A percentile compares a stretch with the other conserved stretches of the same genome.
Evolutionary conservation across 139 green algal species (phyloP).

Genomic region (Chlamydomonas sp.): DNA sequence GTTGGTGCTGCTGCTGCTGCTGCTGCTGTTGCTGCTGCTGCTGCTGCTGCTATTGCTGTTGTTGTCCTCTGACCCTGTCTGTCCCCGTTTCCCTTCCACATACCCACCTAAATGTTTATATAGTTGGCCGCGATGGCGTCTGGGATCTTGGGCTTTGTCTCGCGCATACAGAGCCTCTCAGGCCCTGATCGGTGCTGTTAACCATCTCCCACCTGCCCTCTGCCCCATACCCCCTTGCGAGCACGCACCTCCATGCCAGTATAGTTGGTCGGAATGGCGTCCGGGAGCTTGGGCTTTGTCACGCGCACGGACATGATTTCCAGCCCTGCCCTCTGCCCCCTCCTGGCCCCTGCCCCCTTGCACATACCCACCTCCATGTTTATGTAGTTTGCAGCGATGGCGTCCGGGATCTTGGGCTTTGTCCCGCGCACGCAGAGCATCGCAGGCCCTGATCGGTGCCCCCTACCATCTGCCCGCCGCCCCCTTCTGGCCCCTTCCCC

Average conservation of each 20-base stretch:
- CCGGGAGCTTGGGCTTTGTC: constrained; percentile 46
- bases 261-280: constrained; percentile 43
- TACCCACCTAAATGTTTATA: constrained; percentile 22
- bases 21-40: no score
- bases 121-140: constrained; percentile 45
- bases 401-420: constrained; percentile 41
- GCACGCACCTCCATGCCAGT: constrained; percentile 24
- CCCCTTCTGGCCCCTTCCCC: constrained; percentile 38
- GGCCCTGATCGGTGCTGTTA: constrained; percentile 44
- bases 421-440: constrained; percentile 52
- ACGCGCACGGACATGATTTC: constrained; percentile 52
- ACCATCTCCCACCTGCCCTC: no score
- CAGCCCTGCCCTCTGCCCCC: no score
- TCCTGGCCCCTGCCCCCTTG: no score
- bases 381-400: constrained; percentile 49
- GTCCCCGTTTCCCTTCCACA: no score
- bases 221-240: constrained; percentile 38
- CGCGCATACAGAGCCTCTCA: constrained; percentile 47
- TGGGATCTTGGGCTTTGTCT: constrained; percentile 50
- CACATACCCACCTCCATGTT: constrained; percentile 18
- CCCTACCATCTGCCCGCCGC: no score
- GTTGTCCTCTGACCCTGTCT: no score
- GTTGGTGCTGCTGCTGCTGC: no score
- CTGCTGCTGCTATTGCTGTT: no score
- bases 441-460: constrained; percentile 46